A percentile compares a stretch with the other conserved stretches of the same genome.
These are phyloP conservation scores for Prunus mume DNA, from an alignment of 306 rosid species.

Conservation along the genomic window DNA sequence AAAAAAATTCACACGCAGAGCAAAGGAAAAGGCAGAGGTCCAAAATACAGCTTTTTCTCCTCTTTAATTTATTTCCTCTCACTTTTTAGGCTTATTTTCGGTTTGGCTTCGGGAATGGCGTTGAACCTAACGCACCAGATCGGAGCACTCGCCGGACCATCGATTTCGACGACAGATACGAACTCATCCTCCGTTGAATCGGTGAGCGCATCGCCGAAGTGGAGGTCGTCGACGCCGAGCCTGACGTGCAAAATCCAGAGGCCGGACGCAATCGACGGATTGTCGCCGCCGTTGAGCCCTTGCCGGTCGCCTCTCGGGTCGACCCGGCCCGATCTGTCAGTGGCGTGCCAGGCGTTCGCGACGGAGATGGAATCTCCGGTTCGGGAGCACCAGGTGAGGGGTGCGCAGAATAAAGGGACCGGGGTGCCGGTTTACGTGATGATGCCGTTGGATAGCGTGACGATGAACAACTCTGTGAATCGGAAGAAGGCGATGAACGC, in stretches of 20 bases:
- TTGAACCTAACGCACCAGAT: constrained; percentile 58
- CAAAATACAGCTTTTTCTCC: neutral
- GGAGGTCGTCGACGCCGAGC: constrained; percentile 45
- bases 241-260: constrained; percentile 33
- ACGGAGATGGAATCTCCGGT: constrained; percentile 29
- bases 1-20: neutral
- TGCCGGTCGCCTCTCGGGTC: constrained; percentile 43
- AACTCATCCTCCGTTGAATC: constrained; percentile 24
- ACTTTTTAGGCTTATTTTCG: neutral
- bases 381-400: constrained; percentile 28
- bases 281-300: constrained; percentile 52
- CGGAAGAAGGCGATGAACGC: constrained; percentile 83
- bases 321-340: constrained; percentile 61
- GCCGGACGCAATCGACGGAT: constrained; percentile 27
- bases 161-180: constrained; percentile 17
- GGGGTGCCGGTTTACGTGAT: constrained; percentile 96
- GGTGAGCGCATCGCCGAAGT: constrained; percentile 35
- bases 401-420: constrained; percentile 4
- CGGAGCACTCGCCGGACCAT: constrained; percentile 39
- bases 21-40: constrained; percentile 10
- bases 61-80: too few species aligned
- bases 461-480: constrained; percentile 69
- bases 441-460: constrained; percentile 95
- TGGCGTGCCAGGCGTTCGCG: constrained; percentile 65
- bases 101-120: constrained; percentile 41